Percentiles rank a stretch among this genome's conserved stretches.
Conservation (phyloP, 805 yeast genomes). For the Candida schatavii region DNA sequence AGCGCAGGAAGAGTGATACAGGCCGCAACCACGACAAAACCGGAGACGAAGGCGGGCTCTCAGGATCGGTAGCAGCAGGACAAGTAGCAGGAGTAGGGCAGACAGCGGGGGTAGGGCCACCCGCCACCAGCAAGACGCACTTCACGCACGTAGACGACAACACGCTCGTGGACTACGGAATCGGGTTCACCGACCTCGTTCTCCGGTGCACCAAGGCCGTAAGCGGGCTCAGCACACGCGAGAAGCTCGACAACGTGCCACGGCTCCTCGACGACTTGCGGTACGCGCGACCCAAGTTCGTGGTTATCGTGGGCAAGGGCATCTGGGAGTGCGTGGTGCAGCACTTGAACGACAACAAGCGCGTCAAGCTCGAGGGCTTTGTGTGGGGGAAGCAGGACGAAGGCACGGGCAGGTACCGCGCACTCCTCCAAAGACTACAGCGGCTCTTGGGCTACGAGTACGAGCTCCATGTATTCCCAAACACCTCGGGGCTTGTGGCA, state of each 20-base stretch:
- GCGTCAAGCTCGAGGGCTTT: conserved; percentile 32
- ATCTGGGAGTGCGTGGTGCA: conserved; percentile 63
- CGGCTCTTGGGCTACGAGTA: conserved; percentile 14
- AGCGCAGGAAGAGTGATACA: no score
- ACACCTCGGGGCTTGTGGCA: conserved; percentile 70
- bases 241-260: conserved; percentile 56
- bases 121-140: neutral
- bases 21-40: no score
- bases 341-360: conserved; percentile 16
- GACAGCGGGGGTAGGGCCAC: neutral
- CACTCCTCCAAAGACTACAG: conserved; percentile 8
- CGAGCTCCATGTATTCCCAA: conserved; percentile 60
- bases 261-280: conserved; percentile 46
- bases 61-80: no score
- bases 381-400: conserved; percentile 49
- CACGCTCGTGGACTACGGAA: conserved; percentile 36
- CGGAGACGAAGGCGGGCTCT: no score
- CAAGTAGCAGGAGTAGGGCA: no score
- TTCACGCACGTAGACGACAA: conserved; percentile 38
- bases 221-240: conserved; percentile 48
- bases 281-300: conserved; percentile 32
- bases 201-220: conserved; percentile 60
- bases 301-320: conserved; percentile 70
- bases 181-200: conserved; percentile 74
- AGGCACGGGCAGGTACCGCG: conserved; percentile 6